Conservation (phyloP, 306 rosid genomes). For the apple (Malus domestica) region ASM211411v1 NC_041803.1:33249501-33250000, state of each 20-base stretch:
- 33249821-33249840: slow-evolving; percentile 45
- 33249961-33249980: no score
- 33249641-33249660: slow-evolving; percentile 78
- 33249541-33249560: slow-evolving; percentile 55
- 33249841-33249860: slow-evolving; percentile 52
- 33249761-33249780: slow-evolving; percentile 31
- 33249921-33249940: no score
- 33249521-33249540: slow-evolving; percentile 46
- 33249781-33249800: slow-evolving; percentile 50
- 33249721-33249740: slow-evolving; percentile 77
- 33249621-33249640: slow-evolving; percentile 41
- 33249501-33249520: slow-evolving; percentile 66
- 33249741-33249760: slow-evolving; percentile 50
- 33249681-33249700: slow-evolving; percentile 65
- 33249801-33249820: slow-evolving; percentile 87
- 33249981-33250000: no score
- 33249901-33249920: no score
- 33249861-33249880: slow-evolving; percentile 40
- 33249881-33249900: no score
- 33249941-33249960: no score
- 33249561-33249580: slow-evolving; percentile 45
- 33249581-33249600: slow-evolving; percentile 46
- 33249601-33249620: slow-evolving; percentile 37
- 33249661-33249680: slow-evolving; percentile 70
- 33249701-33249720: slow-evolving; percentile 52